Conservation (phyloP, 805 yeast genomes). For the Lipomyces orientalis region DNA sequence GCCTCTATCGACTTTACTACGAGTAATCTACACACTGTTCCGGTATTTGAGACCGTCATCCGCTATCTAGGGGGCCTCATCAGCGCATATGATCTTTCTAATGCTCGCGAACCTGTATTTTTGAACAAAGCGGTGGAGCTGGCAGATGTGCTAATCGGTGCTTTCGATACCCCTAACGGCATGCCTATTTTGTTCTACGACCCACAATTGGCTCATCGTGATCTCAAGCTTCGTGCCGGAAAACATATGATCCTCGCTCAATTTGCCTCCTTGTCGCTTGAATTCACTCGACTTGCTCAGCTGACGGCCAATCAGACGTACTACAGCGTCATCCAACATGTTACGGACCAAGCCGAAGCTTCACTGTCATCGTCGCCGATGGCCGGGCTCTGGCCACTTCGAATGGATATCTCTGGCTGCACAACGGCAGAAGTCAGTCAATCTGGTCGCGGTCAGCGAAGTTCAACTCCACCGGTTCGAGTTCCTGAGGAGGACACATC, state of each 20-base stretch:
- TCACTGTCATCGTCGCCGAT: conserved; percentile 46
- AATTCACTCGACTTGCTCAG: conserved; percentile 59
- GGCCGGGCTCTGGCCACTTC: conserved; percentile 53
- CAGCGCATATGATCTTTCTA: conserved; percentile 58
- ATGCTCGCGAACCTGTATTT: conserved; percentile 43
- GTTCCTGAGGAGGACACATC: not conserved
- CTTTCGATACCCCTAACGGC: conserved; percentile 65
- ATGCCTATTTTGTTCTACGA: conserved; percentile 56
- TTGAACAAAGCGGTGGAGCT: conserved; percentile 53
- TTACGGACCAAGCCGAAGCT: conserved; percentile 50
- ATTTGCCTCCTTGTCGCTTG: conserved; percentile 57
- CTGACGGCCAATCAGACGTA: conserved; percentile 56
- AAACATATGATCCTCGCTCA: conserved; percentile 50
- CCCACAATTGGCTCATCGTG: conserved; percentile 46
- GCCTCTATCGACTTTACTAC: conserved; percentile 50
- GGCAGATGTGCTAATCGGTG: conserved; percentile 57
- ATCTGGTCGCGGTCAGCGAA: not conserved
- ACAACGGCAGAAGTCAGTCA: conserved; percentile 38
- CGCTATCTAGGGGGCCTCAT: conserved; percentile 60
- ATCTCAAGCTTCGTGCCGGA: conserved; percentile 42
- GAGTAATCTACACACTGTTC: conserved; percentile 53
- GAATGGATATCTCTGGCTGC: conserved; percentile 61
- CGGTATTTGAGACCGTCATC: conserved; percentile 58
- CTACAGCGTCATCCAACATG: conserved; percentile 54
- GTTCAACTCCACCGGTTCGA: not conserved